phyloP scores from a whole-genome alignment of 1,284 basidiomycete species.

The Gomphus bonarii region DNA sequence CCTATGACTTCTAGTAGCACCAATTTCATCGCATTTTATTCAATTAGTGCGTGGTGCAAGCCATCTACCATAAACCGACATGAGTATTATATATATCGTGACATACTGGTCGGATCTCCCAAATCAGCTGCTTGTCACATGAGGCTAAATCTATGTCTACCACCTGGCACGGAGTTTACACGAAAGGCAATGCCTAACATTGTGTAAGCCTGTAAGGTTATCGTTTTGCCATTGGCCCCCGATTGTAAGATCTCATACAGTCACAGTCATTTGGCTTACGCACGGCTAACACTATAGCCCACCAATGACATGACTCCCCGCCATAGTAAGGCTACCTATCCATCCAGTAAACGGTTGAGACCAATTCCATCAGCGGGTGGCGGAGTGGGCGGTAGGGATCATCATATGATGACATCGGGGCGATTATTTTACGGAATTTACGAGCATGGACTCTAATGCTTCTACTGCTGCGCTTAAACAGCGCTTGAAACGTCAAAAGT shows the following conservation, averaged over 20 bases:
- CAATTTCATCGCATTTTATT: neutral
- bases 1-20: neutral
- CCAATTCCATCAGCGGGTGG: neutral
- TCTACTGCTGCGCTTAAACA: neutral
- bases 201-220: neutral
- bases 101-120: neutral
- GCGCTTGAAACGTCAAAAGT: neutral
- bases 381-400: neutral
- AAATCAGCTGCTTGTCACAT: neutral
- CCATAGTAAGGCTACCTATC: neutral
- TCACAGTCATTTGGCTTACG: neutral
- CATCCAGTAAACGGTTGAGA: neutral
- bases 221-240: neutral
- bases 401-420: neutral
- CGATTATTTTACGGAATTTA: neutral
- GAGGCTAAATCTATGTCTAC: neutral
- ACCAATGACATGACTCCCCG: neutral
- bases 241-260: neutral
- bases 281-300: neutral
- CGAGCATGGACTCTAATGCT: neutral
- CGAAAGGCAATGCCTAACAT: neutral
- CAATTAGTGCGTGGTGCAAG: neutral
- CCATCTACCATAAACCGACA: neutral
- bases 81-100: neutral
- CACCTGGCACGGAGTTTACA: neutral